Base-by-base conservation (phyloP, 2,329 filamentous ascomycete species). In the Dichotomopilus funicola region DNA sequence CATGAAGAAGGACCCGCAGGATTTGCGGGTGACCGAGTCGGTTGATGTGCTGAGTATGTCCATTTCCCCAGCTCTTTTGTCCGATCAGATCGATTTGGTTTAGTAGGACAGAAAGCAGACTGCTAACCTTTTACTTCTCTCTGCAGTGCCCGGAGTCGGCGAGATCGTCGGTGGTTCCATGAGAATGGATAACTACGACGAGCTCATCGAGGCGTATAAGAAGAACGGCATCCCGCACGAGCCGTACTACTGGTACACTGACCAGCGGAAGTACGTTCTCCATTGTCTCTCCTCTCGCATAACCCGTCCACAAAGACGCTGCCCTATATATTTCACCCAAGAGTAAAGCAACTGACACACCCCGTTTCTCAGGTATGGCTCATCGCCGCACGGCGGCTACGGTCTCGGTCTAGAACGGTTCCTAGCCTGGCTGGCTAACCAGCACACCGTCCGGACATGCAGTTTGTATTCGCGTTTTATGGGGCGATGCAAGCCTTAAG, bases 151-250 rank as follows among this genome's bases (percentile, higher is more conserved):
- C 9, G 90, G 90, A 63, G 94, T 99, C 33, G 94, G 94, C 58
- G 94, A 97, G 78, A 96, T 97, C 67, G 91, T 97, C 2, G 92
- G 94, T 59, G 94, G 92, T 5, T 91, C 85, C 64, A 97, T 99
- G 92, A 91, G 94, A 72, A 95, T 96, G 82, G 85, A 91, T 68
- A 85, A 89, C 69, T 90, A 89, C 69, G 88, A 95, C 11, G 91
- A 96, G 78, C 76, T 96, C 63, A 85, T 96, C 78, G 85, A 80
- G 31, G 94, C 89, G 1, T 99, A 95, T 71, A 84, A 90, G 72
- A 83, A 87, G 60, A 88, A 96, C 73, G 87, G 86, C 42, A 95
- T 97, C 70, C 84, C 89, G 65, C 83, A 61, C 47, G 60, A 62
- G 53, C 59, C 60, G 36, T 62, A 62, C 53, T 61, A 61, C 59